These are phyloP conservation scores for Mucor ambiguus DNA, from an alignment of 371 early-diverging fungal genomes.

Conservation along the genomic window DNA sequence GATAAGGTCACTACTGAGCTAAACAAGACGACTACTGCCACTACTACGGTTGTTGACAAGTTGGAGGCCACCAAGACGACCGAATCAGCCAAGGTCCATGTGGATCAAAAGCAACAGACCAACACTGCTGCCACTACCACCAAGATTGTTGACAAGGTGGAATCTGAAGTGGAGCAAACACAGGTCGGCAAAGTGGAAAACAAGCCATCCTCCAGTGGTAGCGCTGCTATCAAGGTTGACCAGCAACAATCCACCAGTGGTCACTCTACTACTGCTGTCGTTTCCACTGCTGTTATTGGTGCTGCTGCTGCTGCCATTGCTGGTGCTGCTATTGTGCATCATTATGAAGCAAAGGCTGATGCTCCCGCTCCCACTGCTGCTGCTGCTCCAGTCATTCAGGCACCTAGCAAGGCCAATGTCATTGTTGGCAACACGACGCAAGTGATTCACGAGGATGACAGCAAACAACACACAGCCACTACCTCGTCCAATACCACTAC, in stretches of 20 bases:
- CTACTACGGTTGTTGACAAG: background rate
- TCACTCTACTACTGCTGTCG: background rate
- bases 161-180: constrained; percentile 21
- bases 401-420: constrained; percentile 17
- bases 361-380: background rate
- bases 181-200: constrained; percentile 15
- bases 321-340: constrained; percentile 21
- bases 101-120: background rate
- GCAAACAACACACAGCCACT: background rate
- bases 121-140: no score
- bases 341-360: constrained; percentile 20
- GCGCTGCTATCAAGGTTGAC: background rate
- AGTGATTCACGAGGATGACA: constrained; percentile 8
- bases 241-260: background rate
- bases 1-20: background rate
- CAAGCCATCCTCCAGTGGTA: background rate
- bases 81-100: constrained; percentile 5
- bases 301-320: constrained; percentile 29
- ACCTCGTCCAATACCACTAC: no score
- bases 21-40: constrained; percentile 5
- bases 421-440: constrained; percentile 15
- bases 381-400: constrained; percentile 6
- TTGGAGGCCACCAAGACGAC: constrained; percentile 2
- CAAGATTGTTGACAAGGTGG: constrained; percentile 4
- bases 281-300: constrained; percentile 22